A percentile compares a stretch with the other conserved stretches of the same genome.
Conservation (phyloP, 2,329 filamentous ascomycete genomes). For the Colletotrichum limetticola region DNA sequence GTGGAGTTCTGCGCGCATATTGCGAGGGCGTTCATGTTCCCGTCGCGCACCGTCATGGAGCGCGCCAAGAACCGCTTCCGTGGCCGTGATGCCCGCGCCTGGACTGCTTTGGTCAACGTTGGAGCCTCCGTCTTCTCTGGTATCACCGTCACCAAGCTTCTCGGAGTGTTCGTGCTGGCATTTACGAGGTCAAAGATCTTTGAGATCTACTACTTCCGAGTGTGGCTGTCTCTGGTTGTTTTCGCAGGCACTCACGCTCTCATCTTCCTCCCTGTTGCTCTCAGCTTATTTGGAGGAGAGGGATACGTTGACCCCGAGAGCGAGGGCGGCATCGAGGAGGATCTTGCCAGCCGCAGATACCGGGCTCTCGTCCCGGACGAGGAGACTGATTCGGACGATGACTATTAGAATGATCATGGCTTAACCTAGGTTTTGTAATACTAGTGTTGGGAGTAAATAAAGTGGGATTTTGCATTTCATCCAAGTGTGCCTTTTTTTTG, state of each 20-base stretch:
- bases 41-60: conserved; percentile 83
- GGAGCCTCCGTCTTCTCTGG: conserved; percentile 95
- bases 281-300: conserved; percentile 86
- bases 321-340: conserved; percentile 89
- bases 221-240: conserved; percentile 92
- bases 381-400: conserved; percentile 78
- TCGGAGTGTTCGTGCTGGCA: conserved; percentile 91
- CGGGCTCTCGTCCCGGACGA: conserved; percentile 82
- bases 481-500: not conserved
- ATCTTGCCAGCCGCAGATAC: conserved; percentile 83
- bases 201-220: conserved; percentile 98
- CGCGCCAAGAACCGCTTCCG: conserved; percentile 81
- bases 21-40: conserved; percentile 95
- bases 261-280: conserved; percentile 88
- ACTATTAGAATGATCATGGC: conserved; percentile 48
- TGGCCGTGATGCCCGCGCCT: conserved; percentile 85
- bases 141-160: conserved; percentile 94
- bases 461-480: not conserved
- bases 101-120: conserved; percentile 94
- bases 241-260: conserved; percentile 91
- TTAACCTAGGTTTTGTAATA: not conserved
- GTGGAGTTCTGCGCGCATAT: conserved; percentile 99
- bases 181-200: conserved; percentile 99
- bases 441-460: conserved; percentile 14
- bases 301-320: conserved; percentile 90